A percentile compares a stretch with the other conserved stretches of the same genome.
Conservation (phyloP, 441 rosid genomes). For the Populus hybrid region DNA sequence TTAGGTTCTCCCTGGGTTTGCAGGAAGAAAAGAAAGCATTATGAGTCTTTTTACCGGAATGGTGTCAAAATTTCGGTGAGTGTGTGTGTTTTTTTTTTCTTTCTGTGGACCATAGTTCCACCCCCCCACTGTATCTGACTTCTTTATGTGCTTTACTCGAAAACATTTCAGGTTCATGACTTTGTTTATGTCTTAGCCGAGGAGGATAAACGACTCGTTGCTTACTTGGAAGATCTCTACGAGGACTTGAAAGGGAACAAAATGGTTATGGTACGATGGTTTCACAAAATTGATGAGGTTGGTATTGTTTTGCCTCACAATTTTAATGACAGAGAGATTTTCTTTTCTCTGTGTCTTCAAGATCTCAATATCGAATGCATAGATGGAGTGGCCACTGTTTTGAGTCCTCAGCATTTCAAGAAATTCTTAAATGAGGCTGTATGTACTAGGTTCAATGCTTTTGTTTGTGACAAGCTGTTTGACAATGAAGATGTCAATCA, state of each 20-base stretch:
- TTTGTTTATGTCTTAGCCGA: slow-evolving; percentile 78
- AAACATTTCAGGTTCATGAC: slow-evolving; percentile 49
- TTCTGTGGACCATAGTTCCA: neutral
- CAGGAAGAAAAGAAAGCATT: slow-evolving; percentile 58
- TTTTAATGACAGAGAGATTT: slow-evolving; percentile 74
- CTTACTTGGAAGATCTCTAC: slow-evolving; percentile 73
- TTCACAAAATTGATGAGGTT: slow-evolving; percentile 93
- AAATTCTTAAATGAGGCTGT: slow-evolving; percentile 36
- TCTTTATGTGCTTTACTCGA: neutral
- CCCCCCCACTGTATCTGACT: neutral
- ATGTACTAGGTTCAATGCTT: slow-evolving; percentile 35
- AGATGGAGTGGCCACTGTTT: slow-evolving; percentile 82
- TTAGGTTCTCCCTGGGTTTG: slow-evolving; percentile 66
- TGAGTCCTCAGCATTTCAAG: slow-evolving; percentile 64
- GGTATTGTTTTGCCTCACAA: slow-evolving; percentile 56
- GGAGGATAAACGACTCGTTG: slow-evolving; percentile 63
- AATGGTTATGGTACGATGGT: slow-evolving; percentile 85
- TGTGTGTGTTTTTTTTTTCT: slow-evolving; percentile 1
- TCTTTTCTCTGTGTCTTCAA: slow-evolving; percentile 80
- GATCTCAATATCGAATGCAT: slow-evolving; percentile 85
- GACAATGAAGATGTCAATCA: slow-evolving; percentile 53
- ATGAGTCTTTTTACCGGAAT: slow-evolving; percentile 48
- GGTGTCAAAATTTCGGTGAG: slow-evolving; percentile 74
- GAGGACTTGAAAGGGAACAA: slow-evolving; percentile 68
- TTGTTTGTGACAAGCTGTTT: slow-evolving; percentile 57